A percentile compares a stretch with the other conserved stretches of the same genome.
Evolutionary conservation across 2,329 filamentous ascomycete species (phyloP).

Genomic region (Penicillium sp.): DNA sequence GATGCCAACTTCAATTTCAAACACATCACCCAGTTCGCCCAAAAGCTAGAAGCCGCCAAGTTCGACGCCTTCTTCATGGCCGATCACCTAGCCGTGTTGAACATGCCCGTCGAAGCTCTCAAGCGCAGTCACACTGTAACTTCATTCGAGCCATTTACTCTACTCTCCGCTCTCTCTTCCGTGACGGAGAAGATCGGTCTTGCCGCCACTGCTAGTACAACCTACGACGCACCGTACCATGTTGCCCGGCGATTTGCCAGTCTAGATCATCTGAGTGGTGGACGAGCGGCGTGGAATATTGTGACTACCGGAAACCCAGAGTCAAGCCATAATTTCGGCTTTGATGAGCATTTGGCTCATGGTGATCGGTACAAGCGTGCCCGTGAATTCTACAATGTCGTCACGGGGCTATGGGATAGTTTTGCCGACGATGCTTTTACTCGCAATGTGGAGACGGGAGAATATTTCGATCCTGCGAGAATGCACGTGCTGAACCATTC

Average conservation of each 20-base stretch:
- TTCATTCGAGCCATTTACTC: constrained; percentile 57
- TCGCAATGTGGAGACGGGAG: constrained; percentile 48
- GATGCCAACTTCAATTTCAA: constrained; percentile 59
- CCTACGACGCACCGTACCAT: constrained; percentile 54
- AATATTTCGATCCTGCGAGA: constrained; percentile 53
- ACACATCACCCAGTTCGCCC: constrained; percentile 54
- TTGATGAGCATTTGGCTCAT: constrained; percentile 52
- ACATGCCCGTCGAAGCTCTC: constrained; percentile 57
- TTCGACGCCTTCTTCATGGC: constrained; percentile 60
- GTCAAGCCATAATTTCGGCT: constrained; percentile 53
- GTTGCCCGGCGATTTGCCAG: constrained; percentile 54
- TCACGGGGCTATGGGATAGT: constrained; percentile 54
- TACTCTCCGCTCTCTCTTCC: constrained; percentile 50
- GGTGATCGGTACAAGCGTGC: constrained; percentile 52
- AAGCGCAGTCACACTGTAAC: constrained; percentile 59
- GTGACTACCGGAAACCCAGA: constrained; percentile 55
- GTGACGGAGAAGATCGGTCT: constrained; percentile 53
- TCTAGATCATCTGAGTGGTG: constrained; percentile 51
- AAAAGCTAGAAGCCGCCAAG: constrained; percentile 54
- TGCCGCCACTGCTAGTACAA: constrained; percentile 53
- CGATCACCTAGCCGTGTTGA: constrained; percentile 54
- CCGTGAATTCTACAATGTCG: constrained; percentile 54
- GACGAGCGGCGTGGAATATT: constrained; percentile 55
- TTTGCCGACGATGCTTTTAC: constrained; percentile 57
- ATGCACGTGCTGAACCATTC: constrained; percentile 54